Evolutionary conservation across 345 rosid genomes (phyloP).

Genomic region (Populus euphratica): DNA sequence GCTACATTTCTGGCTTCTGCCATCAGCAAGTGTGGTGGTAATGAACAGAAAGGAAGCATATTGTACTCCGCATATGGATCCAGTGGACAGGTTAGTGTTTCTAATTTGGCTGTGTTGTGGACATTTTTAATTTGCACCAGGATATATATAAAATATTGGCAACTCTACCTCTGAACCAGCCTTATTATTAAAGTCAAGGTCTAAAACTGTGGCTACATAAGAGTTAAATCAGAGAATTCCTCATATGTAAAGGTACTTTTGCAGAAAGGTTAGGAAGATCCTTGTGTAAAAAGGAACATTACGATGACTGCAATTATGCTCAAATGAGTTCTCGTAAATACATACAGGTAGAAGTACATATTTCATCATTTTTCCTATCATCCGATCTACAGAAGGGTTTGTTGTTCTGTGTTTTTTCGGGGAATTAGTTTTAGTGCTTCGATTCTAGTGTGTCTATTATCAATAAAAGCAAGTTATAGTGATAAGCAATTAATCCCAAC

Average conservation of each 20-base stretch:
- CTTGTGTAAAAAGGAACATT: no score
- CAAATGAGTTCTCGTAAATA: no score
- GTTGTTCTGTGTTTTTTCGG: no score
- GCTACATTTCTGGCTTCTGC: conserved; percentile 77
- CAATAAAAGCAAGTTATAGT: not conserved
- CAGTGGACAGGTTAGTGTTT: conserved; percentile 63
- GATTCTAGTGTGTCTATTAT: no score
- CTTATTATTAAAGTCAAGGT: not conserved
- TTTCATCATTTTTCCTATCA: no score
- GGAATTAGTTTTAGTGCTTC: no score
- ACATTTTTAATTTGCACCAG: not conserved
- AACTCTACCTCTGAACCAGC: not conserved
- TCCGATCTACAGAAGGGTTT: no score
- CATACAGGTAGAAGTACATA: no score
- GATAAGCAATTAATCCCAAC: not conserved
- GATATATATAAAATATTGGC: not conserved
- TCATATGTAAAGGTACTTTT: no score
- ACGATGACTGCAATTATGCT: no score
- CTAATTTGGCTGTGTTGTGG: not conserved
- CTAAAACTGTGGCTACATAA: not conserved
- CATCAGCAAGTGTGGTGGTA: conserved; percentile 88
- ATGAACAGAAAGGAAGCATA: conserved; percentile 70
- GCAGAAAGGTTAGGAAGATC: no score
- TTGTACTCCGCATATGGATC: conserved; percentile 85
- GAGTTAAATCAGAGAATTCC: no score